Evolutionary conservation across 352 stramenopile genomes (phyloP).

Genomic region (Phytophthora sansomeana): DNA sequence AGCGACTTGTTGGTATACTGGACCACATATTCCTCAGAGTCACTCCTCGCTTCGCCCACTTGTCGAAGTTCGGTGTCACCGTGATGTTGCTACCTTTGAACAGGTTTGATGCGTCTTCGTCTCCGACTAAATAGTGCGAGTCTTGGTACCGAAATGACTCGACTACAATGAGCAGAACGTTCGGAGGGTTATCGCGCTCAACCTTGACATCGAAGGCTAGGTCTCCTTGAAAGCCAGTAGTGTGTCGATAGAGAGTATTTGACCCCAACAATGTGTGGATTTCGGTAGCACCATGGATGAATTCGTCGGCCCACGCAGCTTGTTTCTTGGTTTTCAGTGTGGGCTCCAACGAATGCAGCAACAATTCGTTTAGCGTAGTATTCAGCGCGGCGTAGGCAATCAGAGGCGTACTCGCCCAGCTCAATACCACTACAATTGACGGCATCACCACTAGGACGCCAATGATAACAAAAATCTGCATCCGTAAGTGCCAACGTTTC

Average conservation of each 20-base stretch:
- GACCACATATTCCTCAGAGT: slow-evolving; percentile 64
- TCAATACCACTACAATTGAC: slow-evolving; percentile 13
- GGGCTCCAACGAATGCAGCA: slow-evolving; percentile 15
- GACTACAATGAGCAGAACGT: slow-evolving; percentile 55
- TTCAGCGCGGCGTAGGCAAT: slow-evolving; percentile 34
- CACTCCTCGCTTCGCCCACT: slow-evolving; percentile 53
- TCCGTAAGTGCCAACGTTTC: no score
- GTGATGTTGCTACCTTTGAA: no score
- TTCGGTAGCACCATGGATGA: slow-evolving; percentile 32
- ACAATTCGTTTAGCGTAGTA: slow-evolving; percentile 39
- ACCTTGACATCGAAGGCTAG: slow-evolving; percentile 47
- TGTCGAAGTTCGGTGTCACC: no score
- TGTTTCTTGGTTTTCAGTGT: no score
- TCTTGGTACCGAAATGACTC: slow-evolving; percentile 63
- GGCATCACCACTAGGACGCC: slow-evolving; percentile 12
- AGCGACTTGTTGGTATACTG: no score
- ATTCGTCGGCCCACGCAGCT: slow-evolving; percentile 5
- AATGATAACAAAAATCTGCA: no score
- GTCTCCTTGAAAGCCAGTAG: slow-evolving; percentile 24
- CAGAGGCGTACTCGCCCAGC: slow-evolving; percentile 15
- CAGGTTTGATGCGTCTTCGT: slow-evolving; percentile 42
- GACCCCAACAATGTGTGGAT: slow-evolving; percentile 23
- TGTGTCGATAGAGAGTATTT: slow-evolving; percentile 25
- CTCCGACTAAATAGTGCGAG: slow-evolving; percentile 54
- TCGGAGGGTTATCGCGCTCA: slow-evolving; percentile 40